Percentiles rank a stretch among this genome's conserved stretches.
phyloP scores from a whole-genome alignment of 192 early-diverging fungal genomes.

The Chytriomyces confervae region DNA sequence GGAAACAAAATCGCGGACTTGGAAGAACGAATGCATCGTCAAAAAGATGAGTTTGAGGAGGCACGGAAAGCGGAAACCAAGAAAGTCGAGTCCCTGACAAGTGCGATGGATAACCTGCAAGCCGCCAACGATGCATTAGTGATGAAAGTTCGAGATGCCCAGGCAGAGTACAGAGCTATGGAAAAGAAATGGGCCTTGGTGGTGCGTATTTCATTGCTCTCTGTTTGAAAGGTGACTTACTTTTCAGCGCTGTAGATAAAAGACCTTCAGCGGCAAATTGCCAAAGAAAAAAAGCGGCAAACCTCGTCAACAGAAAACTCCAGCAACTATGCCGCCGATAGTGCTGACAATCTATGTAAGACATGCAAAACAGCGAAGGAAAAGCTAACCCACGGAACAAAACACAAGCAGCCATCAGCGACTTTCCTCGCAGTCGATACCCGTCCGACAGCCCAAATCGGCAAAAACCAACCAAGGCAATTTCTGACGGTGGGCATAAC shows the following conservation, averaged over 20 bases:
- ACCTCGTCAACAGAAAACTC: slow-evolving; percentile 26
- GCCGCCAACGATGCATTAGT: slow-evolving; percentile 42
- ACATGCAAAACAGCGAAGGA: too few relatives aligned
- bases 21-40: slow-evolving; percentile 17
- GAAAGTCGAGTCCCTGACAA: slow-evolving; percentile 14
- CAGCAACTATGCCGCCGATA: slow-evolving; percentile 11
- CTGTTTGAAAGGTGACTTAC: not conserved
- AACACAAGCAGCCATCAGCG: not conserved
- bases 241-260: slow-evolving; percentile 45
- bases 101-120: slow-evolving; percentile 31
- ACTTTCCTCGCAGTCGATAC: slow-evolving; percentile 10
- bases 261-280: slow-evolving; percentile 63
- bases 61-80: slow-evolving; percentile 16
- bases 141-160: slow-evolving; percentile 45
- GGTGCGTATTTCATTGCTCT: slow-evolving; percentile 34
- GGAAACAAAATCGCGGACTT: slow-evolving; percentile 33
- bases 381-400: too few relatives aligned
- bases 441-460: not conserved
- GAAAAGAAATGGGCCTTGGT: slow-evolving; percentile 53
- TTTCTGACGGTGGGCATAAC: not conserved
- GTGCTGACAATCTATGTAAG: slow-evolving; percentile 25
- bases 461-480: not conserved
- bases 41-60: slow-evolving; percentile 27
- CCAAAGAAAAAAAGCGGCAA: slow-evolving; percentile 50
- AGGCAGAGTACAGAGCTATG: slow-evolving; percentile 51